Conservation (phyloP, 331 rosid genomes). For the Stylosanthes scabra region DNA sequence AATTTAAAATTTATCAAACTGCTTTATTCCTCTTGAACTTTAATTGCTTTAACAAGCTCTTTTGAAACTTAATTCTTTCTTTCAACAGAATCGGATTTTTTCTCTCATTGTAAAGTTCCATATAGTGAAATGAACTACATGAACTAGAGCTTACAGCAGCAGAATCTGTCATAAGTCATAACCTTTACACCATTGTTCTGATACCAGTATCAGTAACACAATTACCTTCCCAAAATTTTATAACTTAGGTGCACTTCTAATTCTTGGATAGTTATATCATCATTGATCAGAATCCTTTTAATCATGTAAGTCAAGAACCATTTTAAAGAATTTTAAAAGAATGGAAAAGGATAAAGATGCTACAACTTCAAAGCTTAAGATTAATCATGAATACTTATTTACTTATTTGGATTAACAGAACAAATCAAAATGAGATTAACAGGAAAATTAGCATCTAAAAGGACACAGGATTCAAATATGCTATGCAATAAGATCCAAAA, state of each 20-base stretch:
- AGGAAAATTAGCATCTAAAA: neutral
- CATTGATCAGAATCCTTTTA: neutral
- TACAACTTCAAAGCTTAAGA: neutral
- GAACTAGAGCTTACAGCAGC: neutral
- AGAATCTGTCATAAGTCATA: neutral
- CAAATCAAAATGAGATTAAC: neutral
- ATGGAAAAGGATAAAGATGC: neutral
- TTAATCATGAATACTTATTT: neutral
- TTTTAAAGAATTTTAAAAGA: neutral
- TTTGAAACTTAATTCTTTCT: neutral
- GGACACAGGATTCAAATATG: too few relatives aligned
- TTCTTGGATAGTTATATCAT: neutral
- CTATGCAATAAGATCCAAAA: too few relatives aligned
- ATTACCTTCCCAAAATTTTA: neutral
- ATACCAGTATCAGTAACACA: neutral
- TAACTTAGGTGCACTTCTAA: neutral
- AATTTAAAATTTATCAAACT: too few relatives aligned
- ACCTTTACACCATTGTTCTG: neutral
- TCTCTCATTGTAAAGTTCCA: constrained; percentile 14
- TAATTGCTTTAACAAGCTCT: constrained; percentile 9
- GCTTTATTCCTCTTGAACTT: too few relatives aligned
- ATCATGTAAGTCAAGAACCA: neutral
- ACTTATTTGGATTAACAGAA: neutral
- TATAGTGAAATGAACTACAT: neutral
- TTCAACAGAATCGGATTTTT: constrained; percentile 18